Evolutionary conservation across 371 early-diverging fungal genomes (phyloP).

Genomic region (Apophysomyces variabilis): DNA sequence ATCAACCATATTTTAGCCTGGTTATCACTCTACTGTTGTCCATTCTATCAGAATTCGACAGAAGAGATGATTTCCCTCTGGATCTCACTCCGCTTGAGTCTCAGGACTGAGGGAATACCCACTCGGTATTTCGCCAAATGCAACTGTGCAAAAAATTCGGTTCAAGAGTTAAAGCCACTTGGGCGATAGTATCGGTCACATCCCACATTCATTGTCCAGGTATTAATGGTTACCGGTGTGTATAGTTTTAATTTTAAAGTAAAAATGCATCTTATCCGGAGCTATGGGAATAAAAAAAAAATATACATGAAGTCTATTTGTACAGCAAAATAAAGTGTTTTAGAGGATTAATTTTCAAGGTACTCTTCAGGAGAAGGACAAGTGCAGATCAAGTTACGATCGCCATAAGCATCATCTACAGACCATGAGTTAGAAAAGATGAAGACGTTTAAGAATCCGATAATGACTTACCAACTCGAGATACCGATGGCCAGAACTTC

Average conservation of each 20-base stretch:
- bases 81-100: too few relatives aligned
- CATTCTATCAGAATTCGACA: too few relatives aligned
- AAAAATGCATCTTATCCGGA: not conserved
- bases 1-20: too few relatives aligned
- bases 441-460: not conserved
- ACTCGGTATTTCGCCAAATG: not conserved
- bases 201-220: too few relatives aligned
- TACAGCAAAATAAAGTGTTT: not conserved
- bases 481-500: conserved; percentile 96
- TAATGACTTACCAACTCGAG: conserved; percentile 59
- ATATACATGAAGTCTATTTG: conserved; percentile 1
- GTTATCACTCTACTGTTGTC: too few relatives aligned
- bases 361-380: conserved; percentile 76
- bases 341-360: conserved; percentile 18
- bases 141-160: not conserved
- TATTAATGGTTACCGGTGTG: too few relatives aligned
- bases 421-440: not conserved
- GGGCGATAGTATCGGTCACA: too few relatives aligned
- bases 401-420: conserved; percentile 92
- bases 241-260: not conserved
- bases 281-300: not conserved
- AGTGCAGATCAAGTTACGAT: conserved; percentile 91
- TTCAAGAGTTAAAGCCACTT: too few relatives aligned
- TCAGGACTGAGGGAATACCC: too few relatives aligned
- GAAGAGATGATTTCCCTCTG: too few relatives aligned